These are phyloP conservation scores for Aspergillus sojae DNA, from an alignment of 2,329 filamentous ascomycete species.

Conservation along the genomic window DNA sequence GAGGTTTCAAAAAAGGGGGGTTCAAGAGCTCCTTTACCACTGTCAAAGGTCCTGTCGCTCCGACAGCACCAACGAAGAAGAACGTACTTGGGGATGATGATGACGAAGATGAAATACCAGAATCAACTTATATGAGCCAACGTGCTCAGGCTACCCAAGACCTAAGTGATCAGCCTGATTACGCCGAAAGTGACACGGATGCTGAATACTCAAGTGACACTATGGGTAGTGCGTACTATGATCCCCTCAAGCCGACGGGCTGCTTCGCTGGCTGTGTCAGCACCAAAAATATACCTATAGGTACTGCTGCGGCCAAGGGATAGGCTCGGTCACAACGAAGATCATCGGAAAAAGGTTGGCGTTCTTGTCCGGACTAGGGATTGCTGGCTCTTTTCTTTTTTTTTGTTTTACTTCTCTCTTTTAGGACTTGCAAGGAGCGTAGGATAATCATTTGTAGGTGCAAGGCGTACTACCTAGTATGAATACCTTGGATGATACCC, in stretches of 20 bases:
- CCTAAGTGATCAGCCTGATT: constrained; percentile 29
- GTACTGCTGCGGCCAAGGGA: constrained; percentile 13
- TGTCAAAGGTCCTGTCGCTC: constrained; percentile 43
- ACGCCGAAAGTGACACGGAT: constrained; percentile 72
- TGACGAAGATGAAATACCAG: constrained; percentile 31
- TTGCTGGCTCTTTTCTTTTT: background rate
- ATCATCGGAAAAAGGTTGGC: background rate
- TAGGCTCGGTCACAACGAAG: background rate
- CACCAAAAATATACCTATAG: constrained; percentile 9
- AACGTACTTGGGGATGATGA: constrained; percentile 49
- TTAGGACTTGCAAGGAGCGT: background rate
- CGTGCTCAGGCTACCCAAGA: constrained; percentile 1
- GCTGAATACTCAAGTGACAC: constrained; percentile 58
- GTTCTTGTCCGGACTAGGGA: background rate
- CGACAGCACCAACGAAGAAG: constrained; percentile 38
- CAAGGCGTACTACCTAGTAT: background rate
- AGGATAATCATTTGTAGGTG: background rate
- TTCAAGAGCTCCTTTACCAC: constrained; percentile 76
- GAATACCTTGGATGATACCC: background rate
- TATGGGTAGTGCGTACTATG: constrained; percentile 51
- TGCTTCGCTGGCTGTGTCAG: constrained; percentile 47
- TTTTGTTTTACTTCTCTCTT: background rate
- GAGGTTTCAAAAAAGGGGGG: constrained; percentile 74
- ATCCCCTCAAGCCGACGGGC: constrained; percentile 55
- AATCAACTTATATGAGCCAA: constrained; percentile 18